Evolutionary conservation across 345 rosid genomes (phyloP).

Genomic region (Aquilaria sinensis): DNA sequence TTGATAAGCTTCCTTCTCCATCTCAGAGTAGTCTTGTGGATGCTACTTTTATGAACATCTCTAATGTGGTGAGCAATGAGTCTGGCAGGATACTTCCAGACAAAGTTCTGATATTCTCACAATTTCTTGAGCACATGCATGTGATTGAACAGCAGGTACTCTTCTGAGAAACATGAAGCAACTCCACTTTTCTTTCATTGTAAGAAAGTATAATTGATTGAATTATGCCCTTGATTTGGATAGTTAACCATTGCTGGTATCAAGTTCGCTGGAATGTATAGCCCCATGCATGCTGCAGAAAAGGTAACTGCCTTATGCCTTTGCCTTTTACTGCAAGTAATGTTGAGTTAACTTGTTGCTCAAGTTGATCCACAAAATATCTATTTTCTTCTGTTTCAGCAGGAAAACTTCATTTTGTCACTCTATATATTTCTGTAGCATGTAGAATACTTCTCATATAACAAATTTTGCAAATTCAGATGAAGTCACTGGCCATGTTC

Average conservation of each 20-base stretch:
- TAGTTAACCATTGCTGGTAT: conserved; percentile 78
- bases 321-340: not conserved
- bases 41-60: conserved; percentile 1
- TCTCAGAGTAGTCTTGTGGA: conserved; percentile 10
- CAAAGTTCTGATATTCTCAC: conserved; percentile 90
- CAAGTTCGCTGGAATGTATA: conserved; percentile 69
- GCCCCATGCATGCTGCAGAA: conserved; percentile 74
- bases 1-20: conserved; percentile 9
- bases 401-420: not conserved
- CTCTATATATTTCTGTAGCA: conserved; percentile 6
- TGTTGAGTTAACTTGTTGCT: too few species aligned
- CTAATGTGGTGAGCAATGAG: conserved; percentile 9
- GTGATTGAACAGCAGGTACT: conserved; percentile 86
- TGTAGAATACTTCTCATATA: conserved; percentile 7
- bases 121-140: conserved; percentile 91
- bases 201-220: not conserved
- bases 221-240: conserved; percentile 6
- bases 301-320: conserved; percentile 44
- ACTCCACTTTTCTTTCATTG: not conserved
- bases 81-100: conserved; percentile 31
- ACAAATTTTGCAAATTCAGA: conserved; percentile 35
- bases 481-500: conserved; percentile 65
- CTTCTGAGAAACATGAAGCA: not conserved
- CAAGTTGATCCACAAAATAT: too few species aligned
- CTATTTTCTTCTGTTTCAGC: too few species aligned